Conservation (phyloP, 345 rosid species). For the Corchorus capsularis region DNA sequence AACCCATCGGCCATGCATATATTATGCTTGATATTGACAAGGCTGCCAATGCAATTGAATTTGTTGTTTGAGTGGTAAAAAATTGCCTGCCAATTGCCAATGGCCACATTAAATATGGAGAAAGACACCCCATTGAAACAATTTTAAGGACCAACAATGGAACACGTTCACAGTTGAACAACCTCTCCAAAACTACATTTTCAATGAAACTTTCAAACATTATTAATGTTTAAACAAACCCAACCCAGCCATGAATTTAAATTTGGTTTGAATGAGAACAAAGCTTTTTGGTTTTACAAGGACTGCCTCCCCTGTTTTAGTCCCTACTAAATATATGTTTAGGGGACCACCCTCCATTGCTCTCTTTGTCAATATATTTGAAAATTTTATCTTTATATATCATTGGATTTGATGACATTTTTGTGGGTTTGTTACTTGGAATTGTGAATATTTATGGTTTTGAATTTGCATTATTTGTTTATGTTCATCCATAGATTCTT, state of each 20-base stretch:
- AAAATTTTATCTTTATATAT: neutral
- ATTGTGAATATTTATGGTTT: constrained; percentile 10
- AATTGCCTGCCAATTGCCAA: no score
- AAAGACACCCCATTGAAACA: neutral
- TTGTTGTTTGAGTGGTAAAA: no score
- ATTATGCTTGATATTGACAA: no score
- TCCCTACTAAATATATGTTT: neutral
- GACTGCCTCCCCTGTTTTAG: neutral
- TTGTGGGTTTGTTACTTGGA: neutral
- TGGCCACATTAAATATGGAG: no score
- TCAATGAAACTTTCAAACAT: neutral
- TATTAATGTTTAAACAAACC: neutral
- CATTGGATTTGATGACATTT: constrained; percentile 11
- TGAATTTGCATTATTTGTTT: neutral
- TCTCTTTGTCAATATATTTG: neutral
- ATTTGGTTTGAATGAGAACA: neutral
- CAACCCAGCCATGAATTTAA: neutral
- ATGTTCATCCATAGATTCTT: neutral
- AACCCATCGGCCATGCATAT: no score
- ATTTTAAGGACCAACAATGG: neutral
- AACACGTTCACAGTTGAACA: neutral
- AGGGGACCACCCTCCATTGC: neutral
- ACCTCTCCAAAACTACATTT: neutral
- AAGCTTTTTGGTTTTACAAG: neutral
- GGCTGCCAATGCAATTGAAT: no score